A percentile compares a stretch with the other conserved stretches of the same genome.
Conservation (phyloP, 805 yeast species). For the Cyberlindnera subsufficiens region DNA sequence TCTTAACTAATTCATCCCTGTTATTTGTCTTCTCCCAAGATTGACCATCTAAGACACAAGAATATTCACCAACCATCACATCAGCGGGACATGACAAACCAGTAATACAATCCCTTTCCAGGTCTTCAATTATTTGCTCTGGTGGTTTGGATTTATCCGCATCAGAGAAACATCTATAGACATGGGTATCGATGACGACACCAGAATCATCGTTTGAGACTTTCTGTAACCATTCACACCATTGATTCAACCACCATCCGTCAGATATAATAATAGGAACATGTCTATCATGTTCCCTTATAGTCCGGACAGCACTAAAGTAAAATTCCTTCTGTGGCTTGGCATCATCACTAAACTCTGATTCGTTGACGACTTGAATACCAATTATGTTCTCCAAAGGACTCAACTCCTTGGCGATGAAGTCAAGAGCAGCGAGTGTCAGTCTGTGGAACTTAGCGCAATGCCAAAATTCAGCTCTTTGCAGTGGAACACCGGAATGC, state of each 20-base stretch:
- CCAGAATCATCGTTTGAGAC: constrained; percentile 39
- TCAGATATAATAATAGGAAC: constrained; percentile 82
- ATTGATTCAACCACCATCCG: constrained; percentile 87
- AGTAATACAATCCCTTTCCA: constrained; percentile 43
- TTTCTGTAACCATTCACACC: constrained; percentile 62
- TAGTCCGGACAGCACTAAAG: constrained; percentile 51
- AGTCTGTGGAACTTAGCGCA: constrained; percentile 33
- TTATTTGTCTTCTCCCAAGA: constrained; percentile 59
- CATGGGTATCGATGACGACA: constrained; percentile 76
- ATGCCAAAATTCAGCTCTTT: constrained; percentile 62
- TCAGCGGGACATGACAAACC: constrained; percentile 52
- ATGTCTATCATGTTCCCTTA: constrained; percentile 46
- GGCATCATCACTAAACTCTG: constrained; percentile 55
- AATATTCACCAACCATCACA: constrained; percentile 80
- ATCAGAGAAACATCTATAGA: constrained; percentile 81
- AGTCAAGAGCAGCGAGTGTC: constrained; percentile 48
- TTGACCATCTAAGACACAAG: constrained; percentile 74
- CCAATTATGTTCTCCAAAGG: constrained; percentile 68
- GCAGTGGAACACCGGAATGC: constrained; percentile 70
- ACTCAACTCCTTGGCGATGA: constrained; percentile 55
- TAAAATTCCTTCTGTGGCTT: constrained; percentile 56
- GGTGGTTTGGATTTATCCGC: constrained; percentile 63
- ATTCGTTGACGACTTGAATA: constrained; percentile 81
- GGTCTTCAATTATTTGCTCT: constrained; percentile 52
- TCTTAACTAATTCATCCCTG: constrained; percentile 49